Conservation (phyloP, 495 filamentous ascomycete species). For the Penicillium odoratum region DNA sequence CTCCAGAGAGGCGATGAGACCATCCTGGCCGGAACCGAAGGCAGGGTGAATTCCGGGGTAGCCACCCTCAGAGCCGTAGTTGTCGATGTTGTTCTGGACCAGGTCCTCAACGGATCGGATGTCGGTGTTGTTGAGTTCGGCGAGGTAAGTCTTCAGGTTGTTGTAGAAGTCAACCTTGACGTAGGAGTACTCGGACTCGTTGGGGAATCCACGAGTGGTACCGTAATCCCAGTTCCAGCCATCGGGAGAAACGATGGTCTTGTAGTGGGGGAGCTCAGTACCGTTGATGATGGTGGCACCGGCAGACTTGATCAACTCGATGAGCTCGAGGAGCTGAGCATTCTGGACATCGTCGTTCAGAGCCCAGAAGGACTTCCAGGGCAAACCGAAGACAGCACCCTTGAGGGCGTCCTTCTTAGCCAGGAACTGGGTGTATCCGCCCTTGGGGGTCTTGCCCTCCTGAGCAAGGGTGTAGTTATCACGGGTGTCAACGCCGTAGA, state of each 20-base stretch:
- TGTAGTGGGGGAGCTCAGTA: conserved; percentile 64
- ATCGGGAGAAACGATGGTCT: conserved; percentile 58
- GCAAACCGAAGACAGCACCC: conserved; percentile 66
- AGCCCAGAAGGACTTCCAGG: conserved; percentile 69
- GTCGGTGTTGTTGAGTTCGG: conserved; percentile 62
- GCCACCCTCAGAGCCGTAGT: conserved; percentile 70
- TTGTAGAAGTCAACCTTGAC: conserved; percentile 80
- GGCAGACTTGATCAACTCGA: conserved; percentile 54
- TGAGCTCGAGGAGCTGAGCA: conserved; percentile 48
- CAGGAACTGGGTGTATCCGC: conserved; percentile 58
- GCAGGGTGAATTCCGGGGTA: conserved; percentile 60
- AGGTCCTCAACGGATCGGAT: conserved; percentile 67
- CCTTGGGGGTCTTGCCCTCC: conserved; percentile 48
- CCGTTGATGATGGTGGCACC: conserved; percentile 70
- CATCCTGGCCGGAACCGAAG: conserved; percentile 69
- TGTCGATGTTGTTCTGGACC: conserved; percentile 65
- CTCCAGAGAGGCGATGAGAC: conserved; percentile 60
- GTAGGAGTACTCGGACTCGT: conserved; percentile 70
- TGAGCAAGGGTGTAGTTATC: conserved; percentile 64
- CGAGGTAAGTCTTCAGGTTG: conserved; percentile 64
- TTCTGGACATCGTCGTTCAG: conserved; percentile 54
- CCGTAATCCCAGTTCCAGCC: conserved; percentile 77
- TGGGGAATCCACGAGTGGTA: conserved; percentile 58
- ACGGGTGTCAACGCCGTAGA: conserved; percentile 58
- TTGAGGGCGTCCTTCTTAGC: conserved; percentile 51